Evolutionary conservation across 2,329 filamentous ascomycete species (phyloP).

Genomic region (Fusarium concolor): DNA sequence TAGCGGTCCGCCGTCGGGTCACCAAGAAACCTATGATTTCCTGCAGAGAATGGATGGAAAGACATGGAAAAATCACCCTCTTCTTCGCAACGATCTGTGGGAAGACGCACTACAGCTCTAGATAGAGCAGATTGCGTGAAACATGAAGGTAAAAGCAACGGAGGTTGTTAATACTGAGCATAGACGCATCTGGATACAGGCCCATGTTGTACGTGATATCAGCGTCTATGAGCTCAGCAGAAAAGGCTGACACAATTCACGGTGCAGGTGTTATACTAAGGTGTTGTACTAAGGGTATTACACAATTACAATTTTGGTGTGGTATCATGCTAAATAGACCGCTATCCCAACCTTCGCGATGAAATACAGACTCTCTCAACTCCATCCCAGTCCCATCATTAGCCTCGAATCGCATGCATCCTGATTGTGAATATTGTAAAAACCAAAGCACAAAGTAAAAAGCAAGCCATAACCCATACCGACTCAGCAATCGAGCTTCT

Average conservation of each 20-base stretch:
- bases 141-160: too few relatives aligned
- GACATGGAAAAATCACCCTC: too few relatives aligned
- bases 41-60: too few relatives aligned
- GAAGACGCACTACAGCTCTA: too few relatives aligned
- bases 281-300: not conserved
- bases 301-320: slow-evolving; percentile 3
- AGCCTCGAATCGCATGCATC: not conserved
- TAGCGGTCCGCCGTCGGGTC: too few relatives aligned
- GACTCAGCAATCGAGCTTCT: not conserved
- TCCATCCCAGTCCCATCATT: not conserved
- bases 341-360: not conserved
- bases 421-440: slow-evolving; percentile 4
- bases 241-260: not conserved
- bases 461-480: not conserved
- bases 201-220: too few relatives aligned
- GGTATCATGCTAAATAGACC: slow-evolving; percentile 22
- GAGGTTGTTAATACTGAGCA: too few relatives aligned
- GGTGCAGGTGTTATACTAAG: not conserved
- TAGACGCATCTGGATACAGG: too few relatives aligned
- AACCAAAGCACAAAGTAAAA: not conserved
- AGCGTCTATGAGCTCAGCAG: too few relatives aligned
- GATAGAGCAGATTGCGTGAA: too few relatives aligned
- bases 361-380: not conserved
- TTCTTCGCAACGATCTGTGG: too few relatives aligned
- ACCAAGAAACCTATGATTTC: too few relatives aligned